A percentile compares a stretch with the other conserved stretches of the same genome.
Evolutionary conservation across 169 alveolate species (phyloP).

Genomic region (Plasmodium adleri): DNA sequence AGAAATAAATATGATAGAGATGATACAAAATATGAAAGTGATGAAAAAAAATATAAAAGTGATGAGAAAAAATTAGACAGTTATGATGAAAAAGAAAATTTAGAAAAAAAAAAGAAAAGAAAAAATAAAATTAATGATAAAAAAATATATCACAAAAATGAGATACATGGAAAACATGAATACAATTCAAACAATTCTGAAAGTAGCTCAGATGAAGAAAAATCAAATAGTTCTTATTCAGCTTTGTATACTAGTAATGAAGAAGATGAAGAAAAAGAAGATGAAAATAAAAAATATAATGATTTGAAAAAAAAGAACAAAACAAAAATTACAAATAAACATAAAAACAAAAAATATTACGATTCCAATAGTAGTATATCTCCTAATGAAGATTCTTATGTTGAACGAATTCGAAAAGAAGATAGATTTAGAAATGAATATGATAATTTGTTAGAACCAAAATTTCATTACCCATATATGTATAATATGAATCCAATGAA

Average conservation of each 20-base stretch:
- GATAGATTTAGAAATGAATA: slow-evolving; percentile 20
- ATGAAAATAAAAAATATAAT: slow-evolving; percentile 7
- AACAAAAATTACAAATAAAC: slow-evolving; percentile 5
- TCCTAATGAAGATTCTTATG: background rate
- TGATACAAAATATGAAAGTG: slow-evolving; percentile 1
- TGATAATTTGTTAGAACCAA: slow-evolving; percentile 32
- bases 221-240: slow-evolving; percentile 19
- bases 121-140: slow-evolving; percentile 10
- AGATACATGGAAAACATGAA: slow-evolving; percentile 10
- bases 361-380: slow-evolving; percentile 42
- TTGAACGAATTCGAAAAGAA: slow-evolving; percentile 6
- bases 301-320: slow-evolving; percentile 23
- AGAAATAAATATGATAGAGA: background rate
- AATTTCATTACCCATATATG: slow-evolving; percentile 17
- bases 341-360: slow-evolving; percentile 42
- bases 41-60: background rate
- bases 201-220: slow-evolving; percentile 1
- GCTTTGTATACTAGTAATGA: slow-evolving; percentile 10
- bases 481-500: background rate
- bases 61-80: background rate
- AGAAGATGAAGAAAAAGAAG: background rate
- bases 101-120: slow-evolving; percentile 22
- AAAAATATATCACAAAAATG: slow-evolving; percentile 12
- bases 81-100: background rate
- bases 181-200: background rate